A percentile compares a stretch with the other conserved stretches of the same genome.
Evolutionary conservation across 176 grass and related monocot genomes (phyloP).

Genomic region (Oryza punctata): DNA sequence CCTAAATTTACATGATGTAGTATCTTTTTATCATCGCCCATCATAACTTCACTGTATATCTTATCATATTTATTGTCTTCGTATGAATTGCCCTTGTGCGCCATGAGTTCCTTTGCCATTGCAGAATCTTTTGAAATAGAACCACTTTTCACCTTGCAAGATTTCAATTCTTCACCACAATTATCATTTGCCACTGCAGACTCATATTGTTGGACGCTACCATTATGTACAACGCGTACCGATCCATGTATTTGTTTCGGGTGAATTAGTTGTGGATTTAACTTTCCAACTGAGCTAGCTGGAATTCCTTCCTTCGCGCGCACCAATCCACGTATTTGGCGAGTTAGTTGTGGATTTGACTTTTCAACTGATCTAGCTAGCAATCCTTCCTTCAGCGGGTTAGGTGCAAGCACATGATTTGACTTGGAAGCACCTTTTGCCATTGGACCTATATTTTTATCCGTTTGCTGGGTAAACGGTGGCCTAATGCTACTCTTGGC

Average conservation of each 20-base stretch:
- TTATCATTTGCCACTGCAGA: background rate
- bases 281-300: no score
- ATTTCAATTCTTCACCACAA: background rate
- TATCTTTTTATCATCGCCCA: background rate
- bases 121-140: background rate
- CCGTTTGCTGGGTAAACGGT: no score
- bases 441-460: background rate
- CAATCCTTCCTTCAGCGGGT: background rate
- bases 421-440: background rate
- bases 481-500: background rate
- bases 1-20: background rate
- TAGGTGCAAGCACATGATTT: background rate
- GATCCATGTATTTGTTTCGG: background rate
- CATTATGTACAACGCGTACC: background rate
- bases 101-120: background rate
- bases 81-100: background rate
- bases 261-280: no score
- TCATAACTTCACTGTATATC: background rate
- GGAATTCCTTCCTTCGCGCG: no score
- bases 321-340: background rate
- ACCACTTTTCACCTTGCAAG: background rate
- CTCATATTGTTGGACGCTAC: no score
- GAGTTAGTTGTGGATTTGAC: background rate
- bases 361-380: no score
- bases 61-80: background rate